Percentiles rank a stretch among this genome's conserved stretches.
Evolutionary conservation across 176 grass and related monocot species (phyloP).

Genomic region (Oryza longistaminata): DNA sequence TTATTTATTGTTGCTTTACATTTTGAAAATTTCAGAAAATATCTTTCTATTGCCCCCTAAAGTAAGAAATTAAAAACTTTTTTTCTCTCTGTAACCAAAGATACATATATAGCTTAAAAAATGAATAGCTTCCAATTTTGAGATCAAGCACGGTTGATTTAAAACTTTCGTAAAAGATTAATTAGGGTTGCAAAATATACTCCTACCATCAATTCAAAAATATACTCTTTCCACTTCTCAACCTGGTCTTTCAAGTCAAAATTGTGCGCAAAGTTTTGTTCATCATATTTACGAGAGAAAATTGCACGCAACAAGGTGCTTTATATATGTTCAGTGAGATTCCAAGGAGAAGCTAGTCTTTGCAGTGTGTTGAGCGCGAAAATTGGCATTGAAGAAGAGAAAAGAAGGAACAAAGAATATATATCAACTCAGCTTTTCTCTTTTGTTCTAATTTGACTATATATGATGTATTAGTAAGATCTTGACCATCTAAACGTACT

Average conservation of each 20-base stretch:
- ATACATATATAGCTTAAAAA: too few relatives aligned
- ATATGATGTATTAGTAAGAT: neutral
- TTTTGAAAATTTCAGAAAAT: too few relatives aligned
- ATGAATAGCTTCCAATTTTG: too few relatives aligned
- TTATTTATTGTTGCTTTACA: too few relatives aligned
- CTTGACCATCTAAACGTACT: neutral
- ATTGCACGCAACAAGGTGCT: neutral
- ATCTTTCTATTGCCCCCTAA: too few relatives aligned
- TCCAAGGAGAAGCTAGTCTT: neutral
- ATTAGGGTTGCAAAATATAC: neutral
- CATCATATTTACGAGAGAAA: neutral
- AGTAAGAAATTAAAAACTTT: too few relatives aligned
- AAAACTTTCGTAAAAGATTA: neutral
- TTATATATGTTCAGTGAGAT: neutral
- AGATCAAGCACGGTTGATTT: neutral
- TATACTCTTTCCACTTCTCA: neutral
- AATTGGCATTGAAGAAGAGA: neutral
- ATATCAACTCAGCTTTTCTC: neutral
- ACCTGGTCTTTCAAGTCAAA: neutral
- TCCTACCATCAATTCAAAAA: neutral
- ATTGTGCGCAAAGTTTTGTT: neutral
- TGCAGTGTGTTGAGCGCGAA: neutral
- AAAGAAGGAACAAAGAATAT: neutral
- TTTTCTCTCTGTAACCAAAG: too few relatives aligned
- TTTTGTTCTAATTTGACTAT: neutral